Evolutionary conservation across 257 asterid species (phyloP), one percentile per base, ranked within the genome.

Genomic region (Nicotiana sylvestris): DNA sequence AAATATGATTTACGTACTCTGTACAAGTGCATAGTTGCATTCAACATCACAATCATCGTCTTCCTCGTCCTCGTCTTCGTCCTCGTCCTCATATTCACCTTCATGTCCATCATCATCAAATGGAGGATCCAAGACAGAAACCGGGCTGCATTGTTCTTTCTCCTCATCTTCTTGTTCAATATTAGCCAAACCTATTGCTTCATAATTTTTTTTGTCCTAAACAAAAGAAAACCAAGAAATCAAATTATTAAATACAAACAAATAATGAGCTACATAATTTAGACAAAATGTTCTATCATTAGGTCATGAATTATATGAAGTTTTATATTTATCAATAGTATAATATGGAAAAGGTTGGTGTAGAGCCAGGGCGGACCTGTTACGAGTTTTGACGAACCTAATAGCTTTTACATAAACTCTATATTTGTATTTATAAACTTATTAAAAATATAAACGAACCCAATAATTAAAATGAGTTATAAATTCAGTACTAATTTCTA

Each of bases 111-210:
- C 86, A 25, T 93, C 95, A 65, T 93, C 92, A 33, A 92, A 95
- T 0, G 90, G 94, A 81, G 93, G 88, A 37, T 91, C 98, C 74
- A 95, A 66, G 15, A 95, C 90, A 0, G 98, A 95, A 9, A 92
- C 98, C 0, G 98, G 98, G 66, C 99, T 95, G 80, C 92, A 88
- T 83, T 94, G 99, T 35, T 94, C 97, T 67, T 91, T 92, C 78
- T 92, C 97, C 51, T 87, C 97, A 5, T 82, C 93, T 66, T 61
- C 83, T 81, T 74, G 86, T 21, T 82, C 86, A 53, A 76, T 72
- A 6, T 82, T 84, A 57, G 27, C 82, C 18, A 67, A 68, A 30
- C 77, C 86, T 65, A 78, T 67, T 7, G 69, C 64, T 86, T 83
- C 89, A 18, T 10, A 78, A 12, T 80, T 87, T 49, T 66, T 88